Evolutionary conservation across 2,329 filamentous ascomycete species (phyloP).

Genomic region (Aureobasidium zeae): DNA sequence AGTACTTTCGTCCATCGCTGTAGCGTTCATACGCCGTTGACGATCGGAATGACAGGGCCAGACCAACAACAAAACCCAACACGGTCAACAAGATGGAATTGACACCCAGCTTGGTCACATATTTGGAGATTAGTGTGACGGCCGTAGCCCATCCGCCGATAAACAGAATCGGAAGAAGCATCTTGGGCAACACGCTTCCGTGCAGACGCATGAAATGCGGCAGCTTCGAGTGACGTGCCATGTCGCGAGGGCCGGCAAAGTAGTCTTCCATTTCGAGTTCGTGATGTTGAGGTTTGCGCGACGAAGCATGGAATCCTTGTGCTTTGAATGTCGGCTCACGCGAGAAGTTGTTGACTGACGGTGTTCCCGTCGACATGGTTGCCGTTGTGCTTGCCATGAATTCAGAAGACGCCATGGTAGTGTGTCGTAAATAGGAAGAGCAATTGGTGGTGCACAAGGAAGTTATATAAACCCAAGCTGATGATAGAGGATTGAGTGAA

Average conservation of each 20-base stretch:
- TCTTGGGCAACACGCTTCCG: slow-evolving; percentile 63
- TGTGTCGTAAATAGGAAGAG: background rate
- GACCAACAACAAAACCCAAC: slow-evolving; percentile 70
- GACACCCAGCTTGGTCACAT: slow-evolving; percentile 45
- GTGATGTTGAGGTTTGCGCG: slow-evolving; percentile 18
- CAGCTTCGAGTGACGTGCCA: slow-evolving; percentile 66
- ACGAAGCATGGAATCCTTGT: slow-evolving; percentile 5
- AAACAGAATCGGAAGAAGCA: slow-evolving; percentile 59
- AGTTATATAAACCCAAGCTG: too few species aligned
- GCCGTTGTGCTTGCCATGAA: slow-evolving; percentile 10
- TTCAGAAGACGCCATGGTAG: slow-evolving; percentile 9
- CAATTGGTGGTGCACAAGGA: too few species aligned
- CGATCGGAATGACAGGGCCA: slow-evolving; percentile 68
- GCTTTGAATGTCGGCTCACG: slow-evolving; percentile 14
- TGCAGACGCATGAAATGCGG: slow-evolving; percentile 67
- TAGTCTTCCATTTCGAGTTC: slow-evolving; percentile 26
- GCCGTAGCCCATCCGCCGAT: slow-evolving; percentile 56
- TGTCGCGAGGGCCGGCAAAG: slow-evolving; percentile 52
- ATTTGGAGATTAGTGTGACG: slow-evolving; percentile 49
- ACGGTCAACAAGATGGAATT: slow-evolving; percentile 63
- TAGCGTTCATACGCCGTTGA: slow-evolving; percentile 67
- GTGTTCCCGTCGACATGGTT: slow-evolving; percentile 10
- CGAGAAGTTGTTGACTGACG: slow-evolving; percentile 7
- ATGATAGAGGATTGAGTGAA: background rate
- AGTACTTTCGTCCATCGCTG: slow-evolving; percentile 53